Evolutionary conservation across 2,329 filamentous ascomycete genomes (phyloP).

Genomic region (Stagonosporopsis rhizophila): DNA sequence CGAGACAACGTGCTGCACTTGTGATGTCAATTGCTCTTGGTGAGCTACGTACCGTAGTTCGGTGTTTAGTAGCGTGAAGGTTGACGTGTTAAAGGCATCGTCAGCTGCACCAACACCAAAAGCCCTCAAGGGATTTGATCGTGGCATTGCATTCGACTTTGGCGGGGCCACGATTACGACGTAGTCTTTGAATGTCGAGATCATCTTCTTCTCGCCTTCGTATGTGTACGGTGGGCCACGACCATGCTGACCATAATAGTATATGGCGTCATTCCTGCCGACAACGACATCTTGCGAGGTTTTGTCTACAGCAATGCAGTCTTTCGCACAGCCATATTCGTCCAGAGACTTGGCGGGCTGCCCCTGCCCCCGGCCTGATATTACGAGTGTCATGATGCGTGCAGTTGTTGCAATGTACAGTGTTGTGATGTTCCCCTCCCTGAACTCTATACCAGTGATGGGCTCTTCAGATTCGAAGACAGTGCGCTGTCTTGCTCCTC

Average conservation of each 20-base stretch:
- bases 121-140: conserved; percentile 70
- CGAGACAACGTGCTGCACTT: conserved; percentile 79
- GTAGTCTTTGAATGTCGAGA: conserved; percentile 83
- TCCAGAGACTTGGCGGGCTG: conserved; percentile 88
- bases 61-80: conserved; percentile 89
- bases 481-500: conserved; percentile 90
- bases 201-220: conserved; percentile 85
- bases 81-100: conserved; percentile 83
- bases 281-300: conserved; percentile 85
- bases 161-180: conserved; percentile 85
- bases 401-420: conserved; percentile 92
- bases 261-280: conserved; percentile 93
- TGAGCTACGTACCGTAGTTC: conserved; percentile 90
- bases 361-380: conserved; percentile 87
- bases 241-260: conserved; percentile 87
- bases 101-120: conserved; percentile 78
- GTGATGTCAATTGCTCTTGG: conserved; percentile 81
- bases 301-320: conserved; percentile 89
- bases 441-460: conserved; percentile 86
- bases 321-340: conserved; percentile 87
- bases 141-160: conserved; percentile 60
- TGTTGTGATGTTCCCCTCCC: conserved; percentile 69
- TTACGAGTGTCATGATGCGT: conserved; percentile 82
- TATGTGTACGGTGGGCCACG: conserved; percentile 89
- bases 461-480: conserved; percentile 98